Base-by-base conservation (phyloP, 306 rosid species). In the Lathyrus oleraceus region DNA sequence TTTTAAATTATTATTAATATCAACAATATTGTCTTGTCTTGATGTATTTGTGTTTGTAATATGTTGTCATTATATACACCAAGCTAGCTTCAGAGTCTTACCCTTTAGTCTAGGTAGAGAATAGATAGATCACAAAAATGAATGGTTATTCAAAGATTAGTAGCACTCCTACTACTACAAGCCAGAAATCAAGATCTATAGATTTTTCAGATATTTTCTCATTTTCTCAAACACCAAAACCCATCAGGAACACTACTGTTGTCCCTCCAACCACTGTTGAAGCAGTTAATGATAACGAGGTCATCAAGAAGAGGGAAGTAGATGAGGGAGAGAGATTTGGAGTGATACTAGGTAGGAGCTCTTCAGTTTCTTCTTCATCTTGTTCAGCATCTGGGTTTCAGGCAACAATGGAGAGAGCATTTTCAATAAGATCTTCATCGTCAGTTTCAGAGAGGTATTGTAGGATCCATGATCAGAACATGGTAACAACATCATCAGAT, bases 401-500 rank as follows among this genome's bases (percentile, higher is more conserved):
- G 11, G 54, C 84, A 2, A 75, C 82, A 35, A 63, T 88, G 83
- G 88, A 79, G 75, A 85, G 81, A 70, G 86, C 85, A 28, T 74
- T 80, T n/a, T 88, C 97, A 21, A 67, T 85, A 88, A 78, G 97
- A 79, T 89, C 91, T 39, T 91, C 96, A 39, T 87, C n/a, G n/a
- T n/a, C 97, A 0, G 88, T 88, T 19, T 72, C 96, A 11, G 97
- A 91, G 61, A 81, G 96, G 54, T 89, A 91, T 73, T 48, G 86
- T 30, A 85, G 94, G 90, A 91, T 91, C 71, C 88, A 91, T 73
- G 88, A 87, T 57, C 89, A 87, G 71, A 79, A 71, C 64, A 66
- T 76, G 77, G 69, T 76, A 5, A 40, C 77, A 23, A 28, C 80
- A 11, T 67, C 89, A 15, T 3, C 6, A n/a, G 51, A 25, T 20